phyloP scores from a whole-genome alignment of 176 grass and related monocot species.

The sorghum (Sorghum bicolor) region DNA sequence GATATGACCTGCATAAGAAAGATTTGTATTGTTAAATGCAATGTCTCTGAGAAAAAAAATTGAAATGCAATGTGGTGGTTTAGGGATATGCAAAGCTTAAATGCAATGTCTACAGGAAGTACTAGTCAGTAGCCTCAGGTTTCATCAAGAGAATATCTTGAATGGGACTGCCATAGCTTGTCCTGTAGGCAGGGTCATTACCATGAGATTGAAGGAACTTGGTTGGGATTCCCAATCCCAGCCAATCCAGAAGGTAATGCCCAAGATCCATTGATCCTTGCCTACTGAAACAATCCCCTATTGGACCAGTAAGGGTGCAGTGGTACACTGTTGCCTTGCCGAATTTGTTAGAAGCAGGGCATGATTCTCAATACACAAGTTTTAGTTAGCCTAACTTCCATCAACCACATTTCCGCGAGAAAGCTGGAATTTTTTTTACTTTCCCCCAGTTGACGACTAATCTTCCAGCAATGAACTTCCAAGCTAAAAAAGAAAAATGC shows the following conservation, averaged over 20 bases:
- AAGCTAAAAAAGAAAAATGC: background rate
- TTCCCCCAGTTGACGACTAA: background rate
- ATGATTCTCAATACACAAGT: background rate
- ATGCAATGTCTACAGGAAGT: background rate
- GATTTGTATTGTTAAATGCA: background rate
- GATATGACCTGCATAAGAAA: slow-evolving; percentile 88
- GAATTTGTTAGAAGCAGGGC: background rate
- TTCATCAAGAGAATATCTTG: background rate
- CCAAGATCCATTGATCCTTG: too few relatives aligned
- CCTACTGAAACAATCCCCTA: background rate
- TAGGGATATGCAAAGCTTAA: background rate
- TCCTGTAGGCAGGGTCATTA: background rate
- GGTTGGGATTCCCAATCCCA: too few relatives aligned
- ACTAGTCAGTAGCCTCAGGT: background rate
- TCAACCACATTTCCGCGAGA: background rate
- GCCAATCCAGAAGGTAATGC: background rate
- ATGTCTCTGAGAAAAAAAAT: background rate
- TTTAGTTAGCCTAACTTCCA: background rate
- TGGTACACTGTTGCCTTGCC: background rate
- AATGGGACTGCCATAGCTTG: background rate
- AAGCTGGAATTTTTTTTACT: background rate
- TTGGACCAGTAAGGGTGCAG: background rate
- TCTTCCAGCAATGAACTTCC: background rate
- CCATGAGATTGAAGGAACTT: background rate
- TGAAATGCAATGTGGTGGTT: background rate